Evolutionary conservation across 2,329 filamentous ascomycete species (phyloP), one percentile per base, ranked within the genome.

Genomic region (Penicillium sp.): DNA sequence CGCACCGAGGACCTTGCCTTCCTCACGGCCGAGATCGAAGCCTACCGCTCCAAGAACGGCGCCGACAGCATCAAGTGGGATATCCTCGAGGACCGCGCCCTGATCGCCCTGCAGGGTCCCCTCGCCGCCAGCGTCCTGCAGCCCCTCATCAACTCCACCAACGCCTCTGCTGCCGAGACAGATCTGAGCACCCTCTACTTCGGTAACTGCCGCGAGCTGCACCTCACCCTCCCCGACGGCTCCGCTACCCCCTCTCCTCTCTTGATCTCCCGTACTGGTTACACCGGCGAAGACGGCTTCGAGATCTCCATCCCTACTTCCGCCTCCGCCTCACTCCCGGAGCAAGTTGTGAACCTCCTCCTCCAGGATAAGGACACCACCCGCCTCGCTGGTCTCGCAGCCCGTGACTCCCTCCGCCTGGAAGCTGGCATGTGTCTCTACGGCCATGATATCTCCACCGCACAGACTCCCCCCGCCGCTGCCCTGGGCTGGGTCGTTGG

Each of bases 391-490:
- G 95, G 95, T 3, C 84, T 99, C 0, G 95, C 93, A 10, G 92
- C 95, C 2, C 86, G 95, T 62, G 95, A 99, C 76, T 96, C 90
- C 60, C 85, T 99, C 58, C 88, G 95, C 47, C 86, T 99, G 29
- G 95, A 99, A 79, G 95, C 95, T 0, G 95, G 95, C 60, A 96
- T 99, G 93, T 99, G 95, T 76, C 84, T 99, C n/a, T 99, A 99
- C 78, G 95, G 95, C n/a, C 92, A 98, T 78, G 95, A 99, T 75
- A 85, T 99, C 37, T 88, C 96, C 73, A 93, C 96, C 57, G 80
- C 80, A 0, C 89, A 85, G 11, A 90, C 88, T 1, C 88, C 88
- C 1, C 86, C 89, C 4, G 84, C 87, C 70, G 88, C 84, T 1
- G 82, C 80, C 1, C 77, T 91, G 0, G 81, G 81, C 59, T 99